Conservation (phyloP, 2,329 filamentous ascomycete genomes). For the Penicillium olsonii region DNA sequence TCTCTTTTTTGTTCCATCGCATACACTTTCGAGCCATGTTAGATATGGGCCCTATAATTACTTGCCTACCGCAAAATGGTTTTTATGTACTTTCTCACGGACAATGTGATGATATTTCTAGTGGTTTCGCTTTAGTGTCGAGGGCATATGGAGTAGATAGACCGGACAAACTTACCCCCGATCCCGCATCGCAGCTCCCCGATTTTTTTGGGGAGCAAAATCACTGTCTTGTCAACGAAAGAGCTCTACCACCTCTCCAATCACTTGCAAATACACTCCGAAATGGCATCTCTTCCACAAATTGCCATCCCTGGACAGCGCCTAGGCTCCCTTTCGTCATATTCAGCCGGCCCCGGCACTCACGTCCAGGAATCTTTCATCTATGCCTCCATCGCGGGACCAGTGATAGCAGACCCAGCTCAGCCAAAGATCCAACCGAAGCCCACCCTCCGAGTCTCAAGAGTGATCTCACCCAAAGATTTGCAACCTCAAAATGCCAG, state of each 20-base stretch:
- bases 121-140: no score
- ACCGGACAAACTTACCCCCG: slow-evolving; percentile 17
- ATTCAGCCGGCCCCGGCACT: slow-evolving; percentile 76
- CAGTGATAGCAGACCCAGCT: slow-evolving; percentile 59
- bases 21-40: slow-evolving; percentile 33
- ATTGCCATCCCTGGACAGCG: slow-evolving; percentile 79
- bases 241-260: background rate
- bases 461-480: slow-evolving; percentile 15
- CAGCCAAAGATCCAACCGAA: slow-evolving; percentile 31
- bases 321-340: slow-evolving; percentile 68
- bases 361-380: slow-evolving; percentile 76
- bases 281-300: slow-evolving; percentile 33
- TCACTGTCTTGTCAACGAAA: slow-evolving; percentile 2
- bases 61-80: slow-evolving; percentile 3
- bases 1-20: slow-evolving; percentile 25
- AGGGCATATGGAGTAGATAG: background rate
- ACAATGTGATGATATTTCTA: background rate
- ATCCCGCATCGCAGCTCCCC: slow-evolving; percentile 13
- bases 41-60: slow-evolving; percentile 30
- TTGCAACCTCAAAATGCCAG: background rate
- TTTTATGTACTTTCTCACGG: background rate
- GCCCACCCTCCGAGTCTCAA: slow-evolving; percentile 44
- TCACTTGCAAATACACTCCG: slow-evolving; percentile 26
- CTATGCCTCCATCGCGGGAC: slow-evolving; percentile 79
- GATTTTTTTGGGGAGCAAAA: slow-evolving; percentile 7